A percentile compares a stretch with the other conserved stretches of the same genome.
Conservation (phyloP, 2,329 filamentous ascomycete genomes). For the Exophiala lecanii-corni region DNA sequence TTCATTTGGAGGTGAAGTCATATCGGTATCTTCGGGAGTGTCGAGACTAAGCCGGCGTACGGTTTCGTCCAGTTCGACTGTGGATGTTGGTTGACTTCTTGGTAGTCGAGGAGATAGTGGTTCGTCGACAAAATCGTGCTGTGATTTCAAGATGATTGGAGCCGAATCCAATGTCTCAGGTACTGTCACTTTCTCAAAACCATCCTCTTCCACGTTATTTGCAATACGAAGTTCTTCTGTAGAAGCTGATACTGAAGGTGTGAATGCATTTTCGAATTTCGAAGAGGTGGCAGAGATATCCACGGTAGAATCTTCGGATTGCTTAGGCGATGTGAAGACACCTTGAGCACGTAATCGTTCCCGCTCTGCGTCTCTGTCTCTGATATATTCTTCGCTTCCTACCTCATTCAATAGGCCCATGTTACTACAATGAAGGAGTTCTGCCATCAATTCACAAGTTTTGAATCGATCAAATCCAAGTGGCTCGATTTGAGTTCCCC, state of each 20-base stretch:
- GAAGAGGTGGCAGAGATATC: slow-evolving; percentile 52
- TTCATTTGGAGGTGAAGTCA: slow-evolving; percentile 37
- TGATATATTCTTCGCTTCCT: slow-evolving; percentile 83
- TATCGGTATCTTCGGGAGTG: slow-evolving; percentile 43
- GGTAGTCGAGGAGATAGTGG: slow-evolving; percentile 56
- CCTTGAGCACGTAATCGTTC: slow-evolving; percentile 74
- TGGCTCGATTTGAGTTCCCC: slow-evolving; percentile 85
- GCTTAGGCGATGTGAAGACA: slow-evolving; percentile 51
- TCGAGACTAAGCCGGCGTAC: slow-evolving; percentile 47
- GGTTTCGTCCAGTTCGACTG: slow-evolving; percentile 51
- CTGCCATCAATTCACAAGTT: slow-evolving; percentile 97
- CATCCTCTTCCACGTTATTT: slow-evolving; percentile 81
- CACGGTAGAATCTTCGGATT: slow-evolving; percentile 46
- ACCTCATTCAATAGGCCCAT: slow-evolving; percentile 93
- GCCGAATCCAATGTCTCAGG: slow-evolving; percentile 68
- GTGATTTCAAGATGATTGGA: slow-evolving; percentile 45
- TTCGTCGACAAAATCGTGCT: slow-evolving; percentile 69
- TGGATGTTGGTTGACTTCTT: slow-evolving; percentile 36
- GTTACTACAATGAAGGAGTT: slow-evolving; percentile 94
- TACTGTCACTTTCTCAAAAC: slow-evolving; percentile 84
- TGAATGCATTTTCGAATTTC: slow-evolving; percentile 35
- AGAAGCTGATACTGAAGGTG: slow-evolving; percentile 43
- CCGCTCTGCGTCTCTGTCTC: slow-evolving; percentile 71
- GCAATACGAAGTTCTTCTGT: slow-evolving; percentile 68
- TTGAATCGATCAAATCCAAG: slow-evolving; percentile 97